Base-by-base conservation (phyloP, 2,329 filamentous ascomycete species). In the Aspergillus fructus region DNA sequence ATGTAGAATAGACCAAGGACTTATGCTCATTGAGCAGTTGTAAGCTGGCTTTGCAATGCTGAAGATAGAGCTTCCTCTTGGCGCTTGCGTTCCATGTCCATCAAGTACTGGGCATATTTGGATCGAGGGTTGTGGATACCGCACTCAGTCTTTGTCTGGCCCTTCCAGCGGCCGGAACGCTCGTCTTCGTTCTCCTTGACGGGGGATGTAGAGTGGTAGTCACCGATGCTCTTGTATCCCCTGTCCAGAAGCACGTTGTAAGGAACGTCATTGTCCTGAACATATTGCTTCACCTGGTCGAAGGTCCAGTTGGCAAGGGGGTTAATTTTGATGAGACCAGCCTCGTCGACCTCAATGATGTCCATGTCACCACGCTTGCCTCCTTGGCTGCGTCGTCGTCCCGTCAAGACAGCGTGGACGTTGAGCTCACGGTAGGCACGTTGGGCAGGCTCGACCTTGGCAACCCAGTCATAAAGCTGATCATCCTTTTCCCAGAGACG, bases 81-180 rank as follows among this genome's bases (percentile, higher is more conserved):
- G 62, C 82, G 79, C 80, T 90, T 88, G 70, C 82, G 78, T 72
- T 91, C 88, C 75, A 89, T 85, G 60, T 91, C 86, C 68, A 83
- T 82, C 55, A 96, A 78, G 76, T 89, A 97, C 77, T 93, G 87
- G 11, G 92, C 90, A 71, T 97, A 99, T 66, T 92, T 88, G 58
- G 91, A 96, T 75, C 93, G 89, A 78, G 94, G 96, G 83, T 97
- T 97, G 85, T 99, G 94, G 71, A 99, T 97, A 48, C 94, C 94
- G 75, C 94, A 99, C 81, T 99, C 94, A 15, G 92, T 96, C 88
- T 99, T 99, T 69, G 83, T 80, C 76, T 92, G 89, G 61, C 94
- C 94, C 84, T 96, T 97, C 94, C 94, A 99, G 66, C 94, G 88
- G 58, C 94, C 94, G 8, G 94, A 89, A 51, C 94, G 89, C 85